phyloP scores from a whole-genome alignment of 1,139 yeast genomes.

The Debaryomyces subglobosus region DNA sequence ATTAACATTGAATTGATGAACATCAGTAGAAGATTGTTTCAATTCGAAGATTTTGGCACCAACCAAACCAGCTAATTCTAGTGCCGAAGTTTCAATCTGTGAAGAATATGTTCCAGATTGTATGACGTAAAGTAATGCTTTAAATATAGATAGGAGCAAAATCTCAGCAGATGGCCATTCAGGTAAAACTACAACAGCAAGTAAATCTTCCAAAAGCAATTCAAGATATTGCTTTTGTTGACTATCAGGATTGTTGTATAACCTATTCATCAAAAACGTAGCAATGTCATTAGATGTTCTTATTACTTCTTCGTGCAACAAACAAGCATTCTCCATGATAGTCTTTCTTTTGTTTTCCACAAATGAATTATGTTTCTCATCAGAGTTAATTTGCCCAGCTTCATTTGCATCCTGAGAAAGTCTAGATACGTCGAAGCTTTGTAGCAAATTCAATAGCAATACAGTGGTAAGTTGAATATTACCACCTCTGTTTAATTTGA shows the following conservation, averaged over 20 bases:
- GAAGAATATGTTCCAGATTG: constrained; percentile 36
- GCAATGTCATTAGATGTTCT: constrained; percentile 36
- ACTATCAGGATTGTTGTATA: constrained; percentile 40
- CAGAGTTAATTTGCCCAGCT: constrained; percentile 1
- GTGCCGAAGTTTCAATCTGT: constrained; percentile 48
- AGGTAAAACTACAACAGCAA: constrained; percentile 50
- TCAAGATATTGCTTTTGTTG: constrained; percentile 50
- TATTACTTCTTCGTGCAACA: constrained; percentile 12
- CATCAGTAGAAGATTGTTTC: constrained; percentile 15
- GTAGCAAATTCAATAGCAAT: constrained; percentile 49
- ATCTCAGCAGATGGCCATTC: constrained; percentile 65
- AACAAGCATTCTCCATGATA: constrained; percentile 9
- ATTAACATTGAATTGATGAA: constrained; percentile 17
- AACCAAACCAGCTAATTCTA: constrained; percentile 59
- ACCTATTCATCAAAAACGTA: constrained; percentile 38
- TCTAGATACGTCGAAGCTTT: constrained; percentile 32
- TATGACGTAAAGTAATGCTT: constrained; percentile 40
- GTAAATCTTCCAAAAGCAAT: constrained; percentile 56
- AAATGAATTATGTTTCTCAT: constrained; percentile 9
- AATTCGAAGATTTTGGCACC: constrained; percentile 52
- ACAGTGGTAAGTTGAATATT: constrained; percentile 52
- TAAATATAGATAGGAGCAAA: constrained; percentile 46
- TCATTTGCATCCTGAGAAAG: constrained; percentile 10
- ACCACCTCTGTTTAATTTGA: constrained; percentile 45
- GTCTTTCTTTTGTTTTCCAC: constrained; percentile 12